Percentiles rank a stretch among this genome's conserved stretches.
These are phyloP conservation scores for Camellia lanceoleosa DNA, from an alignment of 148 eudicot species.

Conservation along the genomic window DNA sequence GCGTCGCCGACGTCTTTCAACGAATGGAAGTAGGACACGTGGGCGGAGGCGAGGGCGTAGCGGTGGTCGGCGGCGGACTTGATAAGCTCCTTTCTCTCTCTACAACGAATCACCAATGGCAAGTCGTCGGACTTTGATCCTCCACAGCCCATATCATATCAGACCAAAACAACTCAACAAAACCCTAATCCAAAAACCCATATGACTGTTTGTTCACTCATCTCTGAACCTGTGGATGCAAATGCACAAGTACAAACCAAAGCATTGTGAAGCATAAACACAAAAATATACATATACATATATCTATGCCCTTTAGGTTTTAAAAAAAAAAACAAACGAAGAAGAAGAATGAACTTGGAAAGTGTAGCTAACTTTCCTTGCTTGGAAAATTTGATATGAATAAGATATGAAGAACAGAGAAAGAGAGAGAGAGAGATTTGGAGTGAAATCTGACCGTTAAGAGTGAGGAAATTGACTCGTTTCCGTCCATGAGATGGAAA, in stretches of 20 bases:
- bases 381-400: too few relatives aligned
- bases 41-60: conserved; percentile 78
- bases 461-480: too few relatives aligned
- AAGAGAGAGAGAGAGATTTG: background rate
- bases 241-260: background rate
- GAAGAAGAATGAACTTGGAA: too few relatives aligned
- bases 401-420: too few relatives aligned
- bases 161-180: conserved; percentile 1
- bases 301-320: too few relatives aligned
- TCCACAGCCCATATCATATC: conserved; percentile 57
- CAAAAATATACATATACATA: background rate
- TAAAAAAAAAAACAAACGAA: too few relatives aligned
- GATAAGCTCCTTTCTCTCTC: conserved; percentile 55
- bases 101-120: conserved; percentile 61
- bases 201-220: conserved; percentile 8
- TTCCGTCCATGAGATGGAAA: too few relatives aligned
- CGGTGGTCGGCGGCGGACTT: conserved; percentile 77
- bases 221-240: conserved; percentile 11
- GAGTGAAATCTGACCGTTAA: background rate
- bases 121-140: conserved; percentile 61
- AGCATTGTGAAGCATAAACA: conserved; percentile 8
- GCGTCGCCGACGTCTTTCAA: conserved; percentile 71
- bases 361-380: too few relatives aligned
- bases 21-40: conserved; percentile 63
- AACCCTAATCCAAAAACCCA: conserved; percentile 18